These are phyloP conservation scores for Adenanthera pavonina DNA, from an alignment of 306 rosid genomes.

Conservation along the genomic window DNA sequence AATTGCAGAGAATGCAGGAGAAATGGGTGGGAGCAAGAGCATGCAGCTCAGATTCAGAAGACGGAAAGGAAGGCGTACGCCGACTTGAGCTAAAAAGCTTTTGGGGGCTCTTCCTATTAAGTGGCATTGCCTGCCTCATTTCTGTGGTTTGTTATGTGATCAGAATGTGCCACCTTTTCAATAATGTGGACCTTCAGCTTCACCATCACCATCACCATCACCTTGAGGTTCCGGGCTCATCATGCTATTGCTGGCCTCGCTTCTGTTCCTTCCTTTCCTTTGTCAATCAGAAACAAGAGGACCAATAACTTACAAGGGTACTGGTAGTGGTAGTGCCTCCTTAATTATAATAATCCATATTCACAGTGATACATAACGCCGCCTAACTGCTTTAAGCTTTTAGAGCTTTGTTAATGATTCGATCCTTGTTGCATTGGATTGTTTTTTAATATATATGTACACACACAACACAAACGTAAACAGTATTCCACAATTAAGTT, in stretches of 20 bases:
- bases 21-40: slow-evolving; percentile 75
- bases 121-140: slow-evolving; percentile 66
- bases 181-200: too few relatives aligned
- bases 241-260: slow-evolving; percentile 12
- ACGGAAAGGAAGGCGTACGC: slow-evolving; percentile 60
- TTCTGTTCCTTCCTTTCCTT: slow-evolving; percentile 68
- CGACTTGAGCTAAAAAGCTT: slow-evolving; percentile 66
- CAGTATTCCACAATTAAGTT: too few relatives aligned
- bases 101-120: slow-evolving; percentile 65
- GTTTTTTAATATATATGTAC: too few relatives aligned
- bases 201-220: too few relatives aligned
- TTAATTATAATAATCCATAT: too few relatives aligned
- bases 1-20: slow-evolving; percentile 77
- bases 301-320: neutral
- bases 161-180: slow-evolving; percentile 57
- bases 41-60: slow-evolving; percentile 58
- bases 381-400: too few relatives aligned
- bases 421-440: too few relatives aligned
- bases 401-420: too few relatives aligned
- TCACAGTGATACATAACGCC: too few relatives aligned
- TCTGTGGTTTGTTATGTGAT: slow-evolving; percentile 58
- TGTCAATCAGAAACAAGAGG: slow-evolving; percentile 65
- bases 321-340: too few relatives aligned
- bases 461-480: too few relatives aligned
- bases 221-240: too few relatives aligned